Conservation (phyloP, 768 basidiomycete genomes). For the Panaeolus papilionaceus region DNA sequence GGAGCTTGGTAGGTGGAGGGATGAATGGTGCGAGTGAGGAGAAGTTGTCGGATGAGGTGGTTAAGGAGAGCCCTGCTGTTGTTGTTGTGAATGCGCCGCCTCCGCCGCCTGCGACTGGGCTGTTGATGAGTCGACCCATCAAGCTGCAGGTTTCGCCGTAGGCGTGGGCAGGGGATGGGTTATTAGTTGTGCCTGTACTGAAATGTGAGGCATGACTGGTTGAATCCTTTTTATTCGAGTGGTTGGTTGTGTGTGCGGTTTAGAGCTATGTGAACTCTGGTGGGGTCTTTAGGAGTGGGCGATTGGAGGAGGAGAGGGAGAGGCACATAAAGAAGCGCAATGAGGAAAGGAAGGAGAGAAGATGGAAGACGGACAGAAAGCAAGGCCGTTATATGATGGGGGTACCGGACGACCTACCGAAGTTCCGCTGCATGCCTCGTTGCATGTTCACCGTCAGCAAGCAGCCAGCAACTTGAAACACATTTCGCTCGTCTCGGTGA, state of each 20-base stretch:
- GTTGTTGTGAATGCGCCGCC: background rate
- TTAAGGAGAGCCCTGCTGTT: background rate
- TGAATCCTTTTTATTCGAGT: background rate
- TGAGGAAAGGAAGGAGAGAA: background rate
- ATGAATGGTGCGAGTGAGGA: background rate
- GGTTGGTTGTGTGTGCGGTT: background rate
- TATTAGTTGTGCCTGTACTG: background rate
- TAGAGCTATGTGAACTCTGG: background rate
- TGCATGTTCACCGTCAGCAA: background rate
- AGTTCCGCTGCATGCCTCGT: constrained; percentile 6
- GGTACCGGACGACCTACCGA: constrained; percentile 6
- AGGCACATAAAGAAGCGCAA: background rate
- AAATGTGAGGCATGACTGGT: background rate
- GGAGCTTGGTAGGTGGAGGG: background rate
- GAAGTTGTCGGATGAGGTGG: background rate
- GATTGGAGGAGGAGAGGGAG: background rate
- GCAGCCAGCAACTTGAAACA: background rate
- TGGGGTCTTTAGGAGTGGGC: background rate
- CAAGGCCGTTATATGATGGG: background rate
- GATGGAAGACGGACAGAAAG: background rate
- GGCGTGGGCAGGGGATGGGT: background rate
- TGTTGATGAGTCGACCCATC: constrained; percentile 15
- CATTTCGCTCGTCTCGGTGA: background rate
- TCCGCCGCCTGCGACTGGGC: background rate
- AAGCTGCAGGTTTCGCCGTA: constrained; percentile 24